Conservation (phyloP, 2,329 filamentous ascomycete genomes). For the Nothophoma quercina region DNA sequence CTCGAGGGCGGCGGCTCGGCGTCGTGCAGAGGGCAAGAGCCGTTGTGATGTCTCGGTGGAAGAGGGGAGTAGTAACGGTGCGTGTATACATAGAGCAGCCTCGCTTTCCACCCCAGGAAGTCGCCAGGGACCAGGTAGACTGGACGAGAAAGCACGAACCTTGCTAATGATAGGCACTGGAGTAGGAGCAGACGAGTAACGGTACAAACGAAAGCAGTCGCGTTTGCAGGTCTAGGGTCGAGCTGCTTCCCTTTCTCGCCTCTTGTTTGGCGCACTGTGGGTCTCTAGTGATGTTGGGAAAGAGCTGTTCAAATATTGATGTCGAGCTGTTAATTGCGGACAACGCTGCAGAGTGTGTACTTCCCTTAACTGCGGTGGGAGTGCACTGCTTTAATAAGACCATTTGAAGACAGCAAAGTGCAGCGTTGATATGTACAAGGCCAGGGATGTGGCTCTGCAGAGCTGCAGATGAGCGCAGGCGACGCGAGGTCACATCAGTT, state of each 20-base stretch:
- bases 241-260: slow-evolving; percentile 11
- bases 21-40: slow-evolving; percentile 40
- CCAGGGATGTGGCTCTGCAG: slow-evolving; percentile 34
- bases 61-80: slow-evolving; percentile 22
- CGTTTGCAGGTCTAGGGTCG: slow-evolving; percentile 10
- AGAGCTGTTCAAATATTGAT: slow-evolving; percentile 48
- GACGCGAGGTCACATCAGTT: slow-evolving; percentile 41
- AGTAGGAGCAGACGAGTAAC: slow-evolving; percentile 24
- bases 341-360: slow-evolving; percentile 34
- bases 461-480: slow-evolving; percentile 33
- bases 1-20: slow-evolving; percentile 30
- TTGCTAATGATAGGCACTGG: slow-evolving; percentile 20
- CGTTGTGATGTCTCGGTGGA: slow-evolving; percentile 25
- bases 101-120: slow-evolving; percentile 30
- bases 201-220: slow-evolving; percentile 17
- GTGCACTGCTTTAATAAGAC: slow-evolving; percentile 40
- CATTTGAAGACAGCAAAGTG: slow-evolving; percentile 25
- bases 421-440: slow-evolving; percentile 32
- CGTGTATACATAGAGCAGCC: slow-evolving; percentile 27
- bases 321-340: slow-evolving; percentile 31
- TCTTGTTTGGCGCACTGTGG: slow-evolving; percentile 8
- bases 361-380: slow-evolving; percentile 33
- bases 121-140: slow-evolving; percentile 15
- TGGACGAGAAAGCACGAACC: slow-evolving; percentile 31
- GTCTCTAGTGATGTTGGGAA: slow-evolving; percentile 40